phyloP scores from a whole-genome alignment of 176 grass and related monocot genomes.

The Oryza meyeriana region DNA sequence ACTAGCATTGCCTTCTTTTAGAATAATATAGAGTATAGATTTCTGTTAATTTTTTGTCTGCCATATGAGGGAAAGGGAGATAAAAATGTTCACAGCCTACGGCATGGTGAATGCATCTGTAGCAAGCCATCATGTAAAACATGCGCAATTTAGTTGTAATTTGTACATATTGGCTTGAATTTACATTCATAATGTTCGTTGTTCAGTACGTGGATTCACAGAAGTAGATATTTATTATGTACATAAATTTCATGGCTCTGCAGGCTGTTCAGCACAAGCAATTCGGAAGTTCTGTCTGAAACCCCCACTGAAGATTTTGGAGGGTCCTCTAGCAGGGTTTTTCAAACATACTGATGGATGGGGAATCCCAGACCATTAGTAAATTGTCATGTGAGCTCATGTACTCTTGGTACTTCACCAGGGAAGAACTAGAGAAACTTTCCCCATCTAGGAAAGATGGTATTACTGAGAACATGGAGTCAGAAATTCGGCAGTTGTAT shows the following conservation, averaged over 20 bases:
- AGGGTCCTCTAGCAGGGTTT: slow-evolving; percentile 13
- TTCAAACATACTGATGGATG: slow-evolving; percentile 33
- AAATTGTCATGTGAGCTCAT: slow-evolving; percentile 28
- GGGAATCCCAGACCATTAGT: slow-evolving; percentile 8
- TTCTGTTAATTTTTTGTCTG: not conserved
- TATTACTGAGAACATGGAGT: slow-evolving; percentile 55
- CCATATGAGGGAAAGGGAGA: not conserved
- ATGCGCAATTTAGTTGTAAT: slow-evolving; percentile 1
- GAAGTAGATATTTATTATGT: not conserved
- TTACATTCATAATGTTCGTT: not conserved
- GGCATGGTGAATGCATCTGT: not conserved
- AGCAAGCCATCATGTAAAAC: not conserved
- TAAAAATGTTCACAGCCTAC: not conserved
- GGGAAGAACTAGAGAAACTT: slow-evolving; percentile 57
- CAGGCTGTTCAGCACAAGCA: not conserved
- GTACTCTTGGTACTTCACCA: slow-evolving; percentile 65
- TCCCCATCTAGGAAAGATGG: slow-evolving; percentile 70
- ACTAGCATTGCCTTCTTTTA: too few species aligned
- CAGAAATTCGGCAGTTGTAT: slow-evolving; percentile 57
- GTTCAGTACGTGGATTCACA: not conserved
- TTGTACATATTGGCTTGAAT: not conserved
- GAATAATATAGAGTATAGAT: too few species aligned
- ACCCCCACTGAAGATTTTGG: slow-evolving; percentile 1
- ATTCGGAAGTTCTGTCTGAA: not conserved
- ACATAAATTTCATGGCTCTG: not conserved